phyloP scores from a whole-genome alignment of 2,329 filamentous ascomycete species.

The Dactylella cylindrospora region DNA sequence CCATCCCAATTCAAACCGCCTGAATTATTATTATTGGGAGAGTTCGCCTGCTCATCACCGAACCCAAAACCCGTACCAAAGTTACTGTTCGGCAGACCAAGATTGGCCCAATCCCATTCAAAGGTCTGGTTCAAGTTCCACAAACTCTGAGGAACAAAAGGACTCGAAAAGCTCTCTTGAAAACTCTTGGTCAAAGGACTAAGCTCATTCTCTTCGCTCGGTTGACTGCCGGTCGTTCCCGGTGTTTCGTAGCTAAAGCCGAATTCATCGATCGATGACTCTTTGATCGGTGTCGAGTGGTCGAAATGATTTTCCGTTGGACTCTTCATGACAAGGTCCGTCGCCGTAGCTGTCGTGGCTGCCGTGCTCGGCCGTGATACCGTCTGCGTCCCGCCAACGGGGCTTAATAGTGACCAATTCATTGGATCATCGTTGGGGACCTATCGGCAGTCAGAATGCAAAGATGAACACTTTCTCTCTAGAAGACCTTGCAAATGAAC shows the following conservation, averaged over 20 bases:
- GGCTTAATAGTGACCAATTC: conserved; percentile 26
- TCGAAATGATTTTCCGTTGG: conserved; percentile 26
- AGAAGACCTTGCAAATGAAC: too few relatives aligned
- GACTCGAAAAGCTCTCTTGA: conserved; percentile 60
- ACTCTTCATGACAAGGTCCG: conserved; percentile 13
- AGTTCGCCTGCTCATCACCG: conserved; percentile 24
- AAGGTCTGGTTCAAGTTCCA: conserved; percentile 96
- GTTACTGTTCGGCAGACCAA: conserved; percentile 17
- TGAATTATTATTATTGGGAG: too few relatives aligned
- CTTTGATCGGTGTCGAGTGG: conserved; percentile 20
- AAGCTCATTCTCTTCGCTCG: conserved; percentile 47
- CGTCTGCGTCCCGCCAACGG: not conserved
- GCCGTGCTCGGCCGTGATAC: not conserved
- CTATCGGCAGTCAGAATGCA: too few relatives aligned
- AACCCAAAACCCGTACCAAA: conserved; percentile 15
- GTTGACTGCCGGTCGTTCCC: conserved; percentile 44
- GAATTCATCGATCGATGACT: conserved; percentile 36
- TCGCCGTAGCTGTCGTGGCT: not conserved
- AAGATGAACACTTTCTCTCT: too few relatives aligned
- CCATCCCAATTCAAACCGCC: conserved; percentile 31
- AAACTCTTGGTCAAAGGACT: conserved; percentile 46
- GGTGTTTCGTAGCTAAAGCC: conserved; percentile 31
- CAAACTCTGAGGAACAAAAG: conserved; percentile 85
- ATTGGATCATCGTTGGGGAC: conserved; percentile 33
- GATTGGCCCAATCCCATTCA: conserved; percentile 74